phyloP scores from a whole-genome alignment of 306 rosid species.

The Datisca glomerata region DNA sequence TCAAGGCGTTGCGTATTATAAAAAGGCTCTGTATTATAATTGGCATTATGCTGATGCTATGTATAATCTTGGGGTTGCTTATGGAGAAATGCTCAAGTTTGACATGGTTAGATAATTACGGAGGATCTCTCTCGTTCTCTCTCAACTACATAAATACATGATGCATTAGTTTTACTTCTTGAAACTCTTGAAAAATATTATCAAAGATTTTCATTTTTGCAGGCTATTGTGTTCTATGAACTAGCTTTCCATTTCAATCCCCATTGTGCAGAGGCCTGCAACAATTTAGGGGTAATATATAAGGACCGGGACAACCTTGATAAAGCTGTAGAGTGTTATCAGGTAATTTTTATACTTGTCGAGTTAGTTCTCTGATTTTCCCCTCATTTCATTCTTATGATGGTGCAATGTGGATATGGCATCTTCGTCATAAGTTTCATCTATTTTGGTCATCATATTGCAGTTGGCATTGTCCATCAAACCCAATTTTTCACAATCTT shows the following conservation, averaged over 20 bases:
- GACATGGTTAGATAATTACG: slow-evolving; percentile 57
- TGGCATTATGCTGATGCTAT: slow-evolving; percentile 99
- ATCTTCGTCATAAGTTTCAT: slow-evolving; percentile 1
- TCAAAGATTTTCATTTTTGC: slow-evolving; percentile 15
- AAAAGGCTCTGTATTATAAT: slow-evolving; percentile 86
- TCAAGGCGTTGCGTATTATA: slow-evolving; percentile 82
- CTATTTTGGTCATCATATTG: slow-evolving; percentile 21
- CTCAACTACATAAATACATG: background rate
- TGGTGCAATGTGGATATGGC: slow-evolving; percentile 11
- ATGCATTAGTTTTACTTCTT: slow-evolving; percentile 10
- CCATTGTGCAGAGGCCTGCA: slow-evolving; percentile 97
- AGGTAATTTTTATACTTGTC: slow-evolving; percentile 31
- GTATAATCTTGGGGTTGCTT: slow-evolving; percentile 99
- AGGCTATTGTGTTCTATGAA: slow-evolving; percentile 98
- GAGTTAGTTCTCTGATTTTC: background rate
- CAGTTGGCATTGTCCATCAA: slow-evolving; percentile 88
- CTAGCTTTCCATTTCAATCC: slow-evolving; percentile 98
- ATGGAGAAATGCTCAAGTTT: slow-evolving; percentile 97
- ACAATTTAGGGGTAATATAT: slow-evolving; percentile 95
- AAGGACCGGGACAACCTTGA: slow-evolving; percentile 98
- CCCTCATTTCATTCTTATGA: background rate
- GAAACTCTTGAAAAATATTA: slow-evolving; percentile 1
- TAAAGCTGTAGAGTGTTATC: slow-evolving; percentile 98
- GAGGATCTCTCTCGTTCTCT: slow-evolving; percentile 6
- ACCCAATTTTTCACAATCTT: slow-evolving; percentile 90